These are phyloP conservation scores for Nothophaeocryptopus gaeumannii DNA, from an alignment of 2,329 filamentous ascomycete species.

Conservation along the genomic window DNA sequence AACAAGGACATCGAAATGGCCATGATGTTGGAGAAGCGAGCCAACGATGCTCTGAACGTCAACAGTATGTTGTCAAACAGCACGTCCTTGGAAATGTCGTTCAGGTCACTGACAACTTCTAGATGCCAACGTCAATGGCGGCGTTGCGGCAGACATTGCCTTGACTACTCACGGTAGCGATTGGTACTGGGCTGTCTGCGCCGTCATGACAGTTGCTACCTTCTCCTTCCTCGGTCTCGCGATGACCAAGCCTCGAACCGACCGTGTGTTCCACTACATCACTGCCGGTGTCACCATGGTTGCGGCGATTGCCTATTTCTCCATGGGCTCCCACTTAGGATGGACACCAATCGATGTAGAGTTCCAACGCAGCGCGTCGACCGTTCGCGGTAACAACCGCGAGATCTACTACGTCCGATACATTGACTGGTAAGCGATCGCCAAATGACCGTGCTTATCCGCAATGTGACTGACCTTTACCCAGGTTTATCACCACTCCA, in stretches of 20 bases:
- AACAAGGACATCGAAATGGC: no score
- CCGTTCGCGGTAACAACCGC: constrained; percentile 52
- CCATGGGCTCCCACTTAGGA: constrained; percentile 65
- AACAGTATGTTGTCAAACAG: constrained; percentile 37
- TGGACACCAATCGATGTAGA: constrained; percentile 63
- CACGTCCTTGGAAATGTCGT: not conserved
- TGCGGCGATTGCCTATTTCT: constrained; percentile 62
- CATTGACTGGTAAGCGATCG: constrained; percentile 53
- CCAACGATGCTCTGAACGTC: constrained; percentile 47
- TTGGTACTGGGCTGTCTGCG: constrained; percentile 62
- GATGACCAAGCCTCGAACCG: constrained; percentile 52
- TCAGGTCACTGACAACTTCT: constrained; percentile 1
- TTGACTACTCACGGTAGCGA: constrained; percentile 61
- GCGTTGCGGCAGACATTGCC: constrained; percentile 48
- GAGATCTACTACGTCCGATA: constrained; percentile 67
- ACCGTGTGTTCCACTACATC: constrained; percentile 65
- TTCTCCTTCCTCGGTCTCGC: constrained; percentile 54
- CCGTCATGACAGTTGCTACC: constrained; percentile 57
- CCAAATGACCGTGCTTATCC: not conserved
- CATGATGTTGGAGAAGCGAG: not conserved
- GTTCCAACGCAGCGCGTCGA: constrained; percentile 47
- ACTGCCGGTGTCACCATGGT: constrained; percentile 58
- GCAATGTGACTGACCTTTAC: not conserved
- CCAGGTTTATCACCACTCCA: constrained; percentile 57
- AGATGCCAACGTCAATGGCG: constrained; percentile 47